These are phyloP conservation scores for Hanseniaspora singularis DNA, from an alignment of 805 yeast species.

Conservation along the genomic window DNA sequence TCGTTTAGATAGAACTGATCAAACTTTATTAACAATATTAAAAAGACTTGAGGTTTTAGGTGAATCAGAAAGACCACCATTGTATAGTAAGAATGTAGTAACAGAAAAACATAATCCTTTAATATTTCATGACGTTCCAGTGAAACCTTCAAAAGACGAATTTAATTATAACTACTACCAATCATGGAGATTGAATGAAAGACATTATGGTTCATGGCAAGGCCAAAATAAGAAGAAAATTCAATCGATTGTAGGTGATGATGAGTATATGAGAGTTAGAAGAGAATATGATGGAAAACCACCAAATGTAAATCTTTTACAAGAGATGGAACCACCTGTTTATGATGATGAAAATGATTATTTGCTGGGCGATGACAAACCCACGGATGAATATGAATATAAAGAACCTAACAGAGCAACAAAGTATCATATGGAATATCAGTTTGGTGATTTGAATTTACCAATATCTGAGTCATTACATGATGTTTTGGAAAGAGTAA, in stretches of 20 bases:
- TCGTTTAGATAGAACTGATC: slow-evolving; percentile 58
- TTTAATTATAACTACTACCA: slow-evolving; percentile 44
- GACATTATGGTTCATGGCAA: slow-evolving; percentile 76
- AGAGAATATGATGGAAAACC: slow-evolving; percentile 70
- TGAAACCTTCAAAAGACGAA: slow-evolving; percentile 26
- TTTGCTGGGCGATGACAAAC: slow-evolving; percentile 20
- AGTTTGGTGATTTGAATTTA: slow-evolving; percentile 34
- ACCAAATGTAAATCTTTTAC: slow-evolving; percentile 31
- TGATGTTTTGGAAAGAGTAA: slow-evolving; percentile 57
- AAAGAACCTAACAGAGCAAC: slow-evolving; percentile 29
- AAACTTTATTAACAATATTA: slow-evolving; percentile 58
- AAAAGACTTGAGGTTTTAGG: slow-evolving; percentile 32
- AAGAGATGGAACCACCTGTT: slow-evolving; percentile 33
- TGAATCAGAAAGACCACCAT: neutral
- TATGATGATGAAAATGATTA: neutral
- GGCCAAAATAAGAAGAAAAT: slow-evolving; percentile 64
- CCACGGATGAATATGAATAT: slow-evolving; percentile 24
- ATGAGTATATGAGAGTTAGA: slow-evolving; percentile 66
- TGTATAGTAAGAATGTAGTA: slow-evolving; percentile 5
- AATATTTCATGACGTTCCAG: neutral
- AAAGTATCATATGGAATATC: slow-evolving; percentile 29
- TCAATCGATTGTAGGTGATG: slow-evolving; percentile 53
- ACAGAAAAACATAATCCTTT: slow-evolving; percentile 16
- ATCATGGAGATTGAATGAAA: slow-evolving; percentile 71
- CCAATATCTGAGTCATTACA: slow-evolving; percentile 65